Conservation (phyloP, 441 rosid species). For the Bocquillonia castaneifolia region DNA sequence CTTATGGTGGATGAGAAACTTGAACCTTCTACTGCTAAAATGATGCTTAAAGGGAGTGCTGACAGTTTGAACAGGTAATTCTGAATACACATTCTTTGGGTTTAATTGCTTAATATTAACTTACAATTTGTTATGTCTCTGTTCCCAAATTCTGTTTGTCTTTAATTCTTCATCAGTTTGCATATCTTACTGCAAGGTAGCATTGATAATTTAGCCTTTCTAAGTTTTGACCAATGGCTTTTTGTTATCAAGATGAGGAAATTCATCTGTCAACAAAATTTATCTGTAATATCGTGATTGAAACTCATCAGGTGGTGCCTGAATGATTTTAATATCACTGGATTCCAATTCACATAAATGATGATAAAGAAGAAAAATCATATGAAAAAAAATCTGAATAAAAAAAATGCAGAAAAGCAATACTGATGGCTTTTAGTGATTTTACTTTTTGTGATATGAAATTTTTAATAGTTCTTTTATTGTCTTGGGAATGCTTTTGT, state of each 20-base stretch:
- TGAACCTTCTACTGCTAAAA: slow-evolving; percentile 93
- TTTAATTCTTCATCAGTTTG: background rate
- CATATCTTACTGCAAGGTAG: background rate
- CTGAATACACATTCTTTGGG: background rate
- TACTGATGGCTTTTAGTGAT: background rate
- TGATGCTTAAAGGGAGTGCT: slow-evolving; percentile 93
- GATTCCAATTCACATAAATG: background rate
- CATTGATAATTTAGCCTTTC: background rate
- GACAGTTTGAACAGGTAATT: slow-evolving; percentile 91
- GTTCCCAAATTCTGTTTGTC: background rate
- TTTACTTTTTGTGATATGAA: background rate
- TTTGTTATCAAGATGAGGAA: too few species aligned
- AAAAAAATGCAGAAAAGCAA: background rate
- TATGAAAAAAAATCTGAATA: background rate
- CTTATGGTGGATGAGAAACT: slow-evolving; percentile 96
- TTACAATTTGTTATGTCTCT: background rate
- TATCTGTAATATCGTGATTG: background rate
- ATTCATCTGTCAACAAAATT: background rate
- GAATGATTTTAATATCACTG: background rate
- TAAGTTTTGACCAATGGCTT: background rate
- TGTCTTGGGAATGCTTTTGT: slow-evolving; percentile 10
- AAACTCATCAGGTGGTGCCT: background rate
- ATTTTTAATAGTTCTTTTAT: background rate
- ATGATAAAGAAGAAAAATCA: background rate
- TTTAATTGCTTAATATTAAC: background rate